Base-by-base conservation (phyloP, 805 yeast genomes). In the Saccharomycopsis fibuligera region DNA sequence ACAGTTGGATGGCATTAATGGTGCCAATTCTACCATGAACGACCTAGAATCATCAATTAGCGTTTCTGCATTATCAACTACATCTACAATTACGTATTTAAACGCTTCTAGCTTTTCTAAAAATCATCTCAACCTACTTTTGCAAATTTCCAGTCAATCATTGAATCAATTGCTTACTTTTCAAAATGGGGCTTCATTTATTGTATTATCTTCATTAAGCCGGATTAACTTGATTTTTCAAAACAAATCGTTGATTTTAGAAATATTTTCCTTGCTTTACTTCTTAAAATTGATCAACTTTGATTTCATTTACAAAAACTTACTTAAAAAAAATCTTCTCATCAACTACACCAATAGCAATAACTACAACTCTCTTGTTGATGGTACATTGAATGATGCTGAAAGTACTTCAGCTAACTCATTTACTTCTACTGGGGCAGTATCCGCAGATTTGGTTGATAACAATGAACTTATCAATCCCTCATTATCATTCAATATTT, bases 241-340 rank as follows among this genome's bases (percentile, higher is more conserved):
- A 24, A 69, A 82, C n/a, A 81, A 82, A 60, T 65, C 78, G 22
- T 61, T 66, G 46, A 75, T 77, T 21, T 64, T 85, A 30, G 83
- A 83, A 59, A 72, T 81, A n/a, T 70, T 86, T 5, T 73, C 79
- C 5, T 73, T 78, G 43, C 82, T 84, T 8, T 67, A 72, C 47
- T 62, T 71, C 25, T 65, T 73, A 21, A 76, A 75, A 22, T 63
- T 69, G 36, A 66, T 75, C 33, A 70, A 71, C 16, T 57, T 69
- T n/a, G 69, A 68, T 0, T 62, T 65, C 3, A 72, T 79, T 29
- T 64, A 70, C 30, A 62, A 68, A 2, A 46, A 52, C 12, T 38
- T 52, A 17, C 58, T 76, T 23, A 71, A 85, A 43, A 73, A 73
- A 44, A 67, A 70, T 12, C 72, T 81, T 27, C 64, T 85, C 47